Evolutionary conservation across 2,329 filamentous ascomycete species (phyloP), one percentile per base, ranked within the genome.

Genomic region (Cyphellophora europaea): DNA sequence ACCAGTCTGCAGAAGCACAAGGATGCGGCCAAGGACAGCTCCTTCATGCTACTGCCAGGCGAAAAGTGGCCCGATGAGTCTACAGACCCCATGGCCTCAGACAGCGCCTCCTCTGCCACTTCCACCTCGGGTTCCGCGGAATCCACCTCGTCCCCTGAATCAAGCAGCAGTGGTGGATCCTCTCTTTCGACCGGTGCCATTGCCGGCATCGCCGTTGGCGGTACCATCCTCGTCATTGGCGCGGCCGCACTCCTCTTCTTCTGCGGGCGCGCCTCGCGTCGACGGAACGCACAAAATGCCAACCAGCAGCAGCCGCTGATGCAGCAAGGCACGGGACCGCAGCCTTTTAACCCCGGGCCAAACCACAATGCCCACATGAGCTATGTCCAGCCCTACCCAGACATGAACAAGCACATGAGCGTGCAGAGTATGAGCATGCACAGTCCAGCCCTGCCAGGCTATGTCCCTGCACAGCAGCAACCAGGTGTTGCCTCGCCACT

Each of bases 11-110:
- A 35, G 23, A 19, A 37, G 6, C 47, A 49, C 18, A 40, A 42
- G 33, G 25, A 47, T 13, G 19, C 44, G n/a, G 47, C 47, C 5
- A 16, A 31, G 8, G 16, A 42, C 5, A 41, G 41, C 6, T 33
- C 35, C 10, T 46, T 49, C 37, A 42, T 44, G 36, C 30, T 49
- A 5, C 36, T 46, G 8, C 47, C 47, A 8, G 47, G 47, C 18
- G 33, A 49, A 30, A 34, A 41, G 8, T 48, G 40, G 40, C 45
- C 45, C 12, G 30, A 37, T 5, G 47, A 49, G 29, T 21, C 28
- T 11, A 10, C 40, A n/a, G 15, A 37, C 11, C 16, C 35, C 19
- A n/a, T 38, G 14, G 32, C 41, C 4, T 10, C 37, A 3, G 10
- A 15, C 10, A 30, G n/a, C 13, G 11, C 33, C 6, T 27, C 36